These are phyloP conservation scores for Pyrus pyrifolia DNA, from an alignment of 306 rosid species.

Conservation along the genomic window DNA sequence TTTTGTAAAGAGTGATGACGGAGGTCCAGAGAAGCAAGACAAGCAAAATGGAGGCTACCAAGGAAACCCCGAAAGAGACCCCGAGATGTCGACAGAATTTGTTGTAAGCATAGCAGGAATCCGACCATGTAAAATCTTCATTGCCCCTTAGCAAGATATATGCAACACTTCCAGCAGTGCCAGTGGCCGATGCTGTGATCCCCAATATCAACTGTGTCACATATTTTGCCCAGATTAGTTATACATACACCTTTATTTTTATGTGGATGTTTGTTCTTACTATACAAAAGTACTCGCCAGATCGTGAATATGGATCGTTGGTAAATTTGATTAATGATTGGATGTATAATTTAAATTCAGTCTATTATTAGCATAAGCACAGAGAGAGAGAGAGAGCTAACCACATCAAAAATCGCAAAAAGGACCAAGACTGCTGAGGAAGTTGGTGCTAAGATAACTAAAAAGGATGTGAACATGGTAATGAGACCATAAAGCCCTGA, in stretches of 20 bases:
- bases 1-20: background rate
- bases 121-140: background rate
- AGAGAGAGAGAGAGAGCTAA: background rate
- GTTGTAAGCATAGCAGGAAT: background rate
- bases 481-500: background rate
- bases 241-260: background rate
- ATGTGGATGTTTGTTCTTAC: too few relatives aligned
- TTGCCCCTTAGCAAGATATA: background rate
- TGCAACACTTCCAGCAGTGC: background rate
- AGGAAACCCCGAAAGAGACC: background rate
- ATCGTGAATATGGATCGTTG: background rate
- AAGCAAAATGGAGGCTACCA: background rate
- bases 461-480: background rate
- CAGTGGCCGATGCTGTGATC: background rate
- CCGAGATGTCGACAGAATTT: background rate
- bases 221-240: background rate
- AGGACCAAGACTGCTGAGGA: background rate
- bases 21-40: slow-evolving; percentile 1
- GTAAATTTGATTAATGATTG: background rate
- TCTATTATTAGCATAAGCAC: too few relatives aligned
- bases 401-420: background rate
- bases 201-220: slow-evolving; percentile 3
- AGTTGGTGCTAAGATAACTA: background rate
- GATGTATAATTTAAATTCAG: background rate
- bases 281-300: background rate